Percentiles rank a stretch among this genome's conserved stretches.
Evolutionary conservation across 306 rosid genomes (phyloP).

Genomic region (Oxytropis ochrocephala): DNA sequence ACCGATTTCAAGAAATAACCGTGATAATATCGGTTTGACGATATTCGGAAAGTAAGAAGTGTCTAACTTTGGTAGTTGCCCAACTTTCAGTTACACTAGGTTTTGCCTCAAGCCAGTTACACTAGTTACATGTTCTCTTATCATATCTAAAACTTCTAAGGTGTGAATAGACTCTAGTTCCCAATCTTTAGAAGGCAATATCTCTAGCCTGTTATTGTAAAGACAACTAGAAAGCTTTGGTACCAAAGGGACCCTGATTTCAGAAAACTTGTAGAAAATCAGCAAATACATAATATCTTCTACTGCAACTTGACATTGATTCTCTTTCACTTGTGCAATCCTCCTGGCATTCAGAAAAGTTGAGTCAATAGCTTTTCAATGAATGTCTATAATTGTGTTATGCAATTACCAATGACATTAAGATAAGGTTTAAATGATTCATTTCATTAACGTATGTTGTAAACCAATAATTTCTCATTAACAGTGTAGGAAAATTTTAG

Average conservation of each 20-base stretch:
- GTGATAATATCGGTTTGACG: constrained; percentile 70
- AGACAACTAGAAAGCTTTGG: constrained; percentile 80
- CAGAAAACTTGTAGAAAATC: constrained; percentile 74
- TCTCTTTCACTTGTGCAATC: constrained; percentile 84
- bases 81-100: constrained; percentile 77
- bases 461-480: too few species aligned
- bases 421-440: not conserved
- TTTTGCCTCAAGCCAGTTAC: constrained; percentile 78
- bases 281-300: constrained; percentile 86
- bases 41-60: constrained; percentile 50
- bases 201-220: constrained; percentile 85
- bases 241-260: constrained; percentile 74
- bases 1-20: constrained; percentile 92
- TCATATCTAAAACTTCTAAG: constrained; percentile 68
- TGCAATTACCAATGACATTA: constrained; percentile 4
- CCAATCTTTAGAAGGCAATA: constrained; percentile 88
- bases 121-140: constrained; percentile 67
- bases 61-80: constrained; percentile 67
- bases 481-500: too few species aligned
- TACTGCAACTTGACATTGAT: constrained; percentile 64
- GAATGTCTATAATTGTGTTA: constrained; percentile 4
- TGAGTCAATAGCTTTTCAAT: constrained; percentile 16
- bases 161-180: constrained; percentile 80
- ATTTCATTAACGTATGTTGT: constrained; percentile 25
- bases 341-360: constrained; percentile 62